Evolutionary conservation across 306 rosid genomes (phyloP).

Genomic region (Delonix regia): DNA sequence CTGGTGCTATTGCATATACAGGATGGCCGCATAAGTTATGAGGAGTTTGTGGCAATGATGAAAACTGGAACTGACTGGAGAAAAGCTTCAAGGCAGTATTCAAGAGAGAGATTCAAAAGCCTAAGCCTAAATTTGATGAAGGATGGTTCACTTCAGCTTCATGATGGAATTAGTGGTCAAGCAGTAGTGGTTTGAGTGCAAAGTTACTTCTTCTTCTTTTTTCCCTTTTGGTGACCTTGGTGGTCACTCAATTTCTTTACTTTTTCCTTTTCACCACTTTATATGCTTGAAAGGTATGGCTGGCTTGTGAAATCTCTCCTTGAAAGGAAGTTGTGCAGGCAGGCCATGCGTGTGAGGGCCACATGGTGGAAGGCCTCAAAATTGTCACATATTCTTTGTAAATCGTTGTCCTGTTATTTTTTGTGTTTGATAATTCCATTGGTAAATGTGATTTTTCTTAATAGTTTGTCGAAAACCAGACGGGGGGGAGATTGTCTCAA

Average conservation of each 20-base stretch:
- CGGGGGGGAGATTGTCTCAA: not conserved
- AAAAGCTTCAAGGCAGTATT: constrained; percentile 93
- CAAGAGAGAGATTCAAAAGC: constrained; percentile 96
- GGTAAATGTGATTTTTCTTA: constrained; percentile 36
- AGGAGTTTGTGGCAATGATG: constrained; percentile 95
- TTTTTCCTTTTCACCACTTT: constrained; percentile 34
- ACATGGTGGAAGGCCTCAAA: constrained; percentile 28
- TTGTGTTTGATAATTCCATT: constrained; percentile 49
- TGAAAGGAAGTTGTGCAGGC: constrained; percentile 37
- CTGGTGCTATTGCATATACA: constrained; percentile 30
- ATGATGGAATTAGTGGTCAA: constrained; percentile 75
- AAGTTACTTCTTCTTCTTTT: constrained; percentile 14
- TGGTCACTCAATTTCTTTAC: constrained; percentile 29
- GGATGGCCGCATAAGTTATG: constrained; percentile 88
- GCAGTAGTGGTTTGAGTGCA: constrained; percentile 67
- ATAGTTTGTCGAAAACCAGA: constrained; percentile 36
- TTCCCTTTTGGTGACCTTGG: constrained; percentile 13
- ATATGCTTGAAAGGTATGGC: constrained; percentile 33
- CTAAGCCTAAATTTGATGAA: constrained; percentile 87
- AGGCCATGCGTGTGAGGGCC: constrained; percentile 32
- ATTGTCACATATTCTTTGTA: constrained; percentile 52
- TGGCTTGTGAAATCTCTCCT: constrained; percentile 36
- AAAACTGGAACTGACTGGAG: constrained; percentile 99
- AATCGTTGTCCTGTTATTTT: constrained; percentile 43
- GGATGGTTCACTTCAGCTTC: constrained; percentile 93